Base-by-base conservation (phyloP, 2,329 filamentous ascomycete species). In the Alternaria burnsii region DNA sequence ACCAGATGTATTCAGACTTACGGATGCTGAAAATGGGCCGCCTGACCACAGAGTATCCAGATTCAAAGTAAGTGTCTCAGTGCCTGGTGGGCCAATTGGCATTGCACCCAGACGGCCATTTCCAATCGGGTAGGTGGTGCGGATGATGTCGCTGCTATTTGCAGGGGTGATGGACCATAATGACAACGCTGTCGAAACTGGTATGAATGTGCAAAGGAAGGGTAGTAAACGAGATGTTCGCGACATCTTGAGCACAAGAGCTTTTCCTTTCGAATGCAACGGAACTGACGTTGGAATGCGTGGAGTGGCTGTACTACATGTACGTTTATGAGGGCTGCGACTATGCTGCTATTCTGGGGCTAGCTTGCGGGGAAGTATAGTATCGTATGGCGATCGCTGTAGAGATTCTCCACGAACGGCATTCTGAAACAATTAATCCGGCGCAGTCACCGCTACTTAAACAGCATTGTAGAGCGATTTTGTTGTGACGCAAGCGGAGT, bases 31-130 rank as follows among this genome's bases (percentile, higher is more conserved):
- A 57, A 85, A 86, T 0, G 83, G 83, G 0, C 84, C 84, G 3
- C 82, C 83, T 2, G 80, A 81, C 84, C 83, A 86, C 1, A 86
- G 64, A 2, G 77, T 82, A 58, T 86, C 84, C 18, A 83, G 64
- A 51, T 86, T 86, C 38, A 85, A 56, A 20, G 75, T 78, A 5
- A 85, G 53, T 24, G 76, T 79, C 50, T 85, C 83, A 2, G 71
- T 62, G 3, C 80, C 80, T 0, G 82, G 76, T 16, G 72, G 61
- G 0, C 83, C 83, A 55, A 82, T 82, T 0, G 81, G 77, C 30
- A 85, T 78, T 3, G 78, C 81, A 76, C 79, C 82, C 18, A 85
- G 71, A 46, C 77, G 79, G 1, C 82, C 83, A 72, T 85, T 85
- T 12, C 83, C 83, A n/a, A 85, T 63, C 0, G 81, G 80, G 64